These are phyloP conservation scores for Aspergillus intermedius DNA, from an alignment of 2,329 filamentous ascomycete species.

Conservation along the genomic window DNA sequence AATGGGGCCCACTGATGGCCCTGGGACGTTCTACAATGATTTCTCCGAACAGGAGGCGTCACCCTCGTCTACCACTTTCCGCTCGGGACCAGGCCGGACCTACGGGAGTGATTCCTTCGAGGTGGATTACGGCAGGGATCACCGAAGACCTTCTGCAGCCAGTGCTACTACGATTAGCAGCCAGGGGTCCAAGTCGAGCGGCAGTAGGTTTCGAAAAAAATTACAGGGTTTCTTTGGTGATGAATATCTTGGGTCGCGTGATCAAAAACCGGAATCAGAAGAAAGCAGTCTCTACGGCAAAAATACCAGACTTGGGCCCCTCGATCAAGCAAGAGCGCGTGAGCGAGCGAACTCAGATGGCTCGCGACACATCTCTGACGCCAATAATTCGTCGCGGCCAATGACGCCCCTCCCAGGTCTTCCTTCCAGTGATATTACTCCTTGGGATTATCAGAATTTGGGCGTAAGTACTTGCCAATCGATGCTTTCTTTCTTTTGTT, in stretches of 20 bases:
- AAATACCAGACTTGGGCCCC: constrained; percentile 22
- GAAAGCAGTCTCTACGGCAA: constrained; percentile 49
- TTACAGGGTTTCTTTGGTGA: constrained; percentile 90
- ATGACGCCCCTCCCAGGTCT: constrained; percentile 65
- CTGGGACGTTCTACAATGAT: constrained; percentile 34
- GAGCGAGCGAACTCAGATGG: constrained; percentile 79
- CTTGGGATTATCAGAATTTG: constrained; percentile 90
- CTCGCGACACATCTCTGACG: constrained; percentile 54
- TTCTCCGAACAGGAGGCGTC: constrained; percentile 33
- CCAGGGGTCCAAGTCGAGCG: constrained; percentile 68
- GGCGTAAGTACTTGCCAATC: constrained; percentile 50
- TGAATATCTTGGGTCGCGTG: constrained; percentile 64
- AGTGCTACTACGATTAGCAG: constrained; percentile 85
- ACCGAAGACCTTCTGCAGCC: constrained; percentile 77
- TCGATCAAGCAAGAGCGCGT: constrained; percentile 53
- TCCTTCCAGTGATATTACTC: constrained; percentile 78
- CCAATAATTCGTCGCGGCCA: constrained; percentile 69
- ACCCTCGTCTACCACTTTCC: constrained; percentile 65
- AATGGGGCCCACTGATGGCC: constrained; percentile 21
- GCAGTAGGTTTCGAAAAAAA: constrained; percentile 68
- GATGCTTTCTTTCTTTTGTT: neutral
- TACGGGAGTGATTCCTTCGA: constrained; percentile 57
- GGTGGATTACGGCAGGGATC: constrained; percentile 58
- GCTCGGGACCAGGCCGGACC: constrained; percentile 50
- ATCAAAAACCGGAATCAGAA: constrained; percentile 60